A percentile compares a stretch with the other conserved stretches of the same genome.
Conservation (phyloP, 1,284 basidiomycete species). For the Irpex rosettiformis region DNA sequence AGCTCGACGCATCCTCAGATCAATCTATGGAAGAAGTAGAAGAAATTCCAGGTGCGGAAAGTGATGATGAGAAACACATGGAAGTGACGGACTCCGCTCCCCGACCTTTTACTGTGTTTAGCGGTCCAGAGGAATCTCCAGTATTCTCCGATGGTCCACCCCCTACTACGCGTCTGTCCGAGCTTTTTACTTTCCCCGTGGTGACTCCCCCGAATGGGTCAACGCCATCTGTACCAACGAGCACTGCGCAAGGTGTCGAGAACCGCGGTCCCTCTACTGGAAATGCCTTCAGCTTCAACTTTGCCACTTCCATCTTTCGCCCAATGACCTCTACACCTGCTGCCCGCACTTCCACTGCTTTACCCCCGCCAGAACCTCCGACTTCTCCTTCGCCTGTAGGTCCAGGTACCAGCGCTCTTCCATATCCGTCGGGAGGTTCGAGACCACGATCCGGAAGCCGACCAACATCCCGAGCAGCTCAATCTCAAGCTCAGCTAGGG, state of each 20-base stretch:
- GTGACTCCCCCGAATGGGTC: constrained; percentile 22
- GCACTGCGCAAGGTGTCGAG: constrained; percentile 45
- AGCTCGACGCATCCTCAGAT: constrained; percentile 26
- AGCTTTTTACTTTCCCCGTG: constrained; percentile 42
- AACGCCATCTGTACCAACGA: constrained; percentile 31
- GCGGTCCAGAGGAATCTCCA: constrained; percentile 28
- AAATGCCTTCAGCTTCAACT: constrained; percentile 43
- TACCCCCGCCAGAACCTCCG: constrained; percentile 64
- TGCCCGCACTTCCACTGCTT: constrained; percentile 23
- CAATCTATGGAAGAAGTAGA: constrained; percentile 50
- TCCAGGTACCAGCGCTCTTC: constrained; percentile 11
- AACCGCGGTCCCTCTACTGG: constrained; percentile 39
- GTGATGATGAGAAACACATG: constrained; percentile 31
- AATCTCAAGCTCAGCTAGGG: constrained; percentile 9
- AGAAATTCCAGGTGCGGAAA: constrained; percentile 38
- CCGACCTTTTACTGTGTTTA: constrained; percentile 29
- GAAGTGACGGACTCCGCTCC: constrained; percentile 33
- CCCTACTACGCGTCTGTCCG: constrained; percentile 42
- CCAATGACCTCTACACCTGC: constrained; percentile 53
- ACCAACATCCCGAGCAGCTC: constrained; percentile 9
- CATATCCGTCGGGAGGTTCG: constrained; percentile 7
- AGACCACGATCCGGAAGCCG: background rate
- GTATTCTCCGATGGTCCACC: constrained; percentile 21
- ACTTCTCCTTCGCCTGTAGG: constrained; percentile 60
- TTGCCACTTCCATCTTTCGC: constrained; percentile 30